These are phyloP conservation scores for Zasmidium angulare DNA, from an alignment of 2,329 filamentous ascomycete genomes.

Conservation along the genomic window DNA sequence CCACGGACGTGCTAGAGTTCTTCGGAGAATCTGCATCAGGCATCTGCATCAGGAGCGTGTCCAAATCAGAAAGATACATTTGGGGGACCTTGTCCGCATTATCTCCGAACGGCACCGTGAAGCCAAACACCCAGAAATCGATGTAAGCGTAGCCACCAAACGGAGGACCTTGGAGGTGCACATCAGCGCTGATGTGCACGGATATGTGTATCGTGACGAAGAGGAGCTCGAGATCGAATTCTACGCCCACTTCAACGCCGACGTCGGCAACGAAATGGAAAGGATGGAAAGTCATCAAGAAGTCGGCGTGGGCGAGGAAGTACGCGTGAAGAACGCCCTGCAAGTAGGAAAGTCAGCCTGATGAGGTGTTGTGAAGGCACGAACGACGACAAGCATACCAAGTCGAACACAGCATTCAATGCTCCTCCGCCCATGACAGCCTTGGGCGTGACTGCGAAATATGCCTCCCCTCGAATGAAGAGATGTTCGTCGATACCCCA, in stretches of 20 bases:
- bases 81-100: neutral
- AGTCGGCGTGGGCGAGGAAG: constrained; percentile 8
- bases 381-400: too few species aligned
- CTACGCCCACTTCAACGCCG: constrained; percentile 5
- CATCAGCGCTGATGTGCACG: neutral
- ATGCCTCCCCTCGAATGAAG: constrained; percentile 9
- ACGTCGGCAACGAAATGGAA: constrained; percentile 12
- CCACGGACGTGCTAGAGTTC: neutral
- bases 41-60: neutral
- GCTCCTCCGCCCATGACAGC: constrained; percentile 8
- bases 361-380: neutral
- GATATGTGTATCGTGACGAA: constrained; percentile 7
- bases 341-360: neutral
- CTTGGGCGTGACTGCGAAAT: constrained; percentile 15
- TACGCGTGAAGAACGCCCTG: constrained; percentile 4
- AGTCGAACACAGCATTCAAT: constrained; percentile 5
- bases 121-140: constrained; percentile 7
- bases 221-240: constrained; percentile 4
- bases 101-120: constrained; percentile 1
- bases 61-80: neutral
- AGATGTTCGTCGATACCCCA: neutral
- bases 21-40: neutral
- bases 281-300: constrained; percentile 12
- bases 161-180: constrained; percentile 4
- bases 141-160: constrained; percentile 6